These are phyloP conservation scores for Cymbopogon flexuosus DNA, from an alignment of 202 grass and related monocot genomes.

Conservation along the genomic window DNA sequence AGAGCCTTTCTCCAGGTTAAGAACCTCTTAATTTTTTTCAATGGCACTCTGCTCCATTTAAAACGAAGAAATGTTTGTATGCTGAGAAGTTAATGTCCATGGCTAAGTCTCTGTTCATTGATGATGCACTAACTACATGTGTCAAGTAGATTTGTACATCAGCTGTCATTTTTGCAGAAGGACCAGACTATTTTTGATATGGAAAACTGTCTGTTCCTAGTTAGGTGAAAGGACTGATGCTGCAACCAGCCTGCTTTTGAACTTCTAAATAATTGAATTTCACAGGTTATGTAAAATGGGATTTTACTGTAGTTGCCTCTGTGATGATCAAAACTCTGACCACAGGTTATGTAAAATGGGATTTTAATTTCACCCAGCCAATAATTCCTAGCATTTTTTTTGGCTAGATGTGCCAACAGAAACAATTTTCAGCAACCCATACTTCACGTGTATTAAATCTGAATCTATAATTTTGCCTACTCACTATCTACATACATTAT, in stretches of 20 bases:
- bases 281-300: too few species aligned
- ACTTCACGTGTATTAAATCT: neutral
- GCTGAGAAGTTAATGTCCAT: slow-evolving; percentile 18
- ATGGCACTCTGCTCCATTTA: neutral
- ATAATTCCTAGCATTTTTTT: neutral
- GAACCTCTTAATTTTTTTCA: slow-evolving; percentile 31
- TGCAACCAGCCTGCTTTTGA: neutral
- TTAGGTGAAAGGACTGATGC: neutral
- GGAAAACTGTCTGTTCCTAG: neutral
- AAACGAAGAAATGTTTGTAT: neutral
- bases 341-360: neutral
- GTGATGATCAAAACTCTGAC: slow-evolving; percentile 1
- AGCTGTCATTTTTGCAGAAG: slow-evolving; percentile 3
- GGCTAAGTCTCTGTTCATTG: slow-evolving; percentile 16
- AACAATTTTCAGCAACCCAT: neutral
- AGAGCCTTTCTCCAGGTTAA: slow-evolving; percentile 80
- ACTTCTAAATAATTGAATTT: slow-evolving; percentile 9
- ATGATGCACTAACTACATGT: neutral
- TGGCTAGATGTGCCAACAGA: neutral
- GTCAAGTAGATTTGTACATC: neutral
- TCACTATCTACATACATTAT: too few species aligned
- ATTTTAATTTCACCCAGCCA: neutral
- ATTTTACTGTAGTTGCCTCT: neutral
- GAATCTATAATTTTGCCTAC: neutral
- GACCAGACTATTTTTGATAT: neutral